Percentiles rank a stretch among this genome's conserved stretches.
Conservation (phyloP, 768 basidiomycete genomes). For the Mycena rebaudengoi region DNA sequence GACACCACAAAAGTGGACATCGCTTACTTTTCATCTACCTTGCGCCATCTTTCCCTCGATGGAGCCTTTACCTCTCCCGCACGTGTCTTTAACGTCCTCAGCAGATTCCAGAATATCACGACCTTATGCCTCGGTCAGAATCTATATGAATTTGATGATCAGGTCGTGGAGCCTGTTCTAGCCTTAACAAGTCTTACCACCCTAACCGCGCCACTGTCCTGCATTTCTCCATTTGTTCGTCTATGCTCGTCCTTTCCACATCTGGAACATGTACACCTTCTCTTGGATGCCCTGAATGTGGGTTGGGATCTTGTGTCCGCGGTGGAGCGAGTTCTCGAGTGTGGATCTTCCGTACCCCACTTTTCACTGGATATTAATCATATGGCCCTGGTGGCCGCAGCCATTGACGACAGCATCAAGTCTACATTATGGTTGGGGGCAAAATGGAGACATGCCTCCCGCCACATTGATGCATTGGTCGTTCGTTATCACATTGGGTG, state of each 20-base stretch:
- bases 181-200: neutral
- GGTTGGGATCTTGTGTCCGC: neutral
- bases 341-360: neutral
- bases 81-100: neutral
- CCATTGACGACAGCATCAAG: neutral
- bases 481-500: neutral
- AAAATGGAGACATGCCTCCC: slow-evolving; percentile 7
- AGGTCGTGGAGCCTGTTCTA: neutral
- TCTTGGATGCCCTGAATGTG: neutral
- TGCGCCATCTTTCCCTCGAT: neutral
- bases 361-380: too few relatives aligned
- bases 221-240: neutral
- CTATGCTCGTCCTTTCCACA: neutral
- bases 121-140: neutral
- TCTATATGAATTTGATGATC: neutral
- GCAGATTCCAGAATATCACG: neutral
- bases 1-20: neutral
- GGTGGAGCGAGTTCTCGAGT: neutral
- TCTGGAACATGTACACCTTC: neutral
- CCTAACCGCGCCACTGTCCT: neutral
- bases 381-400: neutral
- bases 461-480: neutral
- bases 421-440: neutral
- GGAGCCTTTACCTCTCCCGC: neutral
- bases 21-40: neutral